These are phyloP conservation scores for Solanum hybrid DNA, from an alignment of 305 asterid genomes.

Conservation along the genomic window DNA sequence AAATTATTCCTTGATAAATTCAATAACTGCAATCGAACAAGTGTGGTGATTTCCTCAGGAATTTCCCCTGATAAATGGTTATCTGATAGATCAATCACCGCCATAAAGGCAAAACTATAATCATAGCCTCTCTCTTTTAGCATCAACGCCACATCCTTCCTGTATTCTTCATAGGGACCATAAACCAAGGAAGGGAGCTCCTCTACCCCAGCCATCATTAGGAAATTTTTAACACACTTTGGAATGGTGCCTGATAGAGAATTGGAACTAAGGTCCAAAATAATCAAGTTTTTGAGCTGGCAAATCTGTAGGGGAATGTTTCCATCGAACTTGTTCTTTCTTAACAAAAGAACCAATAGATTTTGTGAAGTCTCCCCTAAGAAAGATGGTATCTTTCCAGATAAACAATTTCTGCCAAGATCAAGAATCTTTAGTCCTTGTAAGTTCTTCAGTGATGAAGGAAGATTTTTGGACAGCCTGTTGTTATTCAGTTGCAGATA, in stretches of 20 bases:
- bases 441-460: background rate
- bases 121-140: background rate
- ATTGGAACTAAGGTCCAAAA: background rate
- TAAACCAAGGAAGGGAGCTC: background rate
- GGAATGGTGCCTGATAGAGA: constrained; percentile 3
- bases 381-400: background rate
- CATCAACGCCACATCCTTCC: background rate
- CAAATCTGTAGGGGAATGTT: background rate
- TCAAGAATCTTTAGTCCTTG: background rate
- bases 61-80: constrained; percentile 5
- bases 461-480: background rate
- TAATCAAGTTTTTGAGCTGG: background rate
- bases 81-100: background rate
- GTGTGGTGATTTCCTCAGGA: background rate
- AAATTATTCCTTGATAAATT: background rate
- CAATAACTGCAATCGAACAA: rapidly evolving
- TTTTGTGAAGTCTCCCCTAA: background rate
- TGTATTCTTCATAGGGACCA: background rate
- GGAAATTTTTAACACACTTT: background rate
- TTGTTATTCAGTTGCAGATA: background rate
- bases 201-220: background rate
- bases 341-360: background rate
- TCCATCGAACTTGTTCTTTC: background rate
- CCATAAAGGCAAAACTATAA: background rate
- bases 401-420: background rate